Conservation (phyloP, 2,329 filamentous ascomycete species). For the Exserohilum rostratum region DNA sequence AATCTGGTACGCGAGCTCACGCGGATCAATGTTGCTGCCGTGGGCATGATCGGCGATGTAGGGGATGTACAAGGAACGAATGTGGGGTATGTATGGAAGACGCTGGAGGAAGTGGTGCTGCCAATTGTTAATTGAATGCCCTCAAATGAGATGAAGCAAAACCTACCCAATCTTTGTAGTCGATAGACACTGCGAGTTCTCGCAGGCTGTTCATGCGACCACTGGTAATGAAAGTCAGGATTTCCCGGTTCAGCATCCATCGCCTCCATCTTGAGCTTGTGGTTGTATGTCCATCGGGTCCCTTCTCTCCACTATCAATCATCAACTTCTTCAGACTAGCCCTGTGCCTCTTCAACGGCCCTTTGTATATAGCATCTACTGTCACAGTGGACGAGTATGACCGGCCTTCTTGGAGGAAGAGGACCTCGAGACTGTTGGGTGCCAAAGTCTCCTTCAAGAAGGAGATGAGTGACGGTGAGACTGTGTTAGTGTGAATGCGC, state of each 20-base stretch:
- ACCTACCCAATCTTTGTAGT: conserved; percentile 79
- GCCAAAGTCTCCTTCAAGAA: conserved; percentile 80
- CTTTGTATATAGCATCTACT: conserved; percentile 73
- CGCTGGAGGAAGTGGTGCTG: conserved; percentile 80
- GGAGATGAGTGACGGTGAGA: conserved; percentile 70
- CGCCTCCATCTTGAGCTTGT: conserved; percentile 61
- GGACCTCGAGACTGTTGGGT: conserved; percentile 77
- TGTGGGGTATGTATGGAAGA: conserved; percentile 71
- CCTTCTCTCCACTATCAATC: conserved; percentile 71
- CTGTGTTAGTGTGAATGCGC: conserved; percentile 75
- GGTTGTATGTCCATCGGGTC: conserved; percentile 49
- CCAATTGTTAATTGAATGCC: conserved; percentile 14
- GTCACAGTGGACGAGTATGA: conserved; percentile 63
- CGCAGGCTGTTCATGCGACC: conserved; percentile 74
- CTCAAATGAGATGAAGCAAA: background rate
- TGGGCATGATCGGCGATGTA: conserved; percentile 69
- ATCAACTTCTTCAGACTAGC: conserved; percentile 74
- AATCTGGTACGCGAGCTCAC: conserved; percentile 76
- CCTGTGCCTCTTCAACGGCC: conserved; percentile 72
- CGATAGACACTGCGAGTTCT: conserved; percentile 74
- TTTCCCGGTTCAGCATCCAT: conserved; percentile 74
- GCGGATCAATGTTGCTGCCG: conserved; percentile 61
- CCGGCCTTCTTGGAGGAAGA: conserved; percentile 75
- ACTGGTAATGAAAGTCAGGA: conserved; percentile 75
- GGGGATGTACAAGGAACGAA: conserved; percentile 74